These are phyloP conservation scores for Verticillium alfalfae DNA, from an alignment of 2,329 filamentous ascomycete genomes.

Conservation along the genomic window DNA sequence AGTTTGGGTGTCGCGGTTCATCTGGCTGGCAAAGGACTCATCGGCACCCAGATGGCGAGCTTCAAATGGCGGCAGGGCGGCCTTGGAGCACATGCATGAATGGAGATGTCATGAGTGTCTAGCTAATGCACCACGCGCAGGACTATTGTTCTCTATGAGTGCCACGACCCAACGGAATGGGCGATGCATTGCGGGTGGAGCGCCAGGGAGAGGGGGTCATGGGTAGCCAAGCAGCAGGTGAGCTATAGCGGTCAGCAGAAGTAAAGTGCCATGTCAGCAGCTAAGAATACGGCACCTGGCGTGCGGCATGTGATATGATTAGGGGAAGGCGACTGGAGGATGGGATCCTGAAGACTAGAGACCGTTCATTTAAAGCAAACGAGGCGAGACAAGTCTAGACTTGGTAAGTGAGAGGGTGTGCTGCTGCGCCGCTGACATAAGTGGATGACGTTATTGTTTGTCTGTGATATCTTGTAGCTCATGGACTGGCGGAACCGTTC, in stretches of 20 bases:
- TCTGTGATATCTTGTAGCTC: too few relatives aligned
- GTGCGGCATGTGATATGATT: background rate
- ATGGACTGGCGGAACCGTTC: too few relatives aligned
- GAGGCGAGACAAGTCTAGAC: background rate
- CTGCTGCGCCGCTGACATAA: background rate
- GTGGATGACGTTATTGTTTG: background rate
- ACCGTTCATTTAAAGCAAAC: background rate
- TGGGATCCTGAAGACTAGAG: background rate
- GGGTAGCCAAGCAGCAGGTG: background rate
- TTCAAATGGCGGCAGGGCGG: conserved; percentile 3
- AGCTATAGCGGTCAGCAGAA: background rate
- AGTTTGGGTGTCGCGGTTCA: too few relatives aligned
- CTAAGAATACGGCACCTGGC: background rate
- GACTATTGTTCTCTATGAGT: conserved; percentile 11
- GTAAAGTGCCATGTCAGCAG: background rate
- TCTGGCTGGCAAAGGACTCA: too few relatives aligned
- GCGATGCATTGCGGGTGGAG: background rate
- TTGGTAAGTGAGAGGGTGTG: background rate
- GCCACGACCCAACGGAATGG: conserved; percentile 2
- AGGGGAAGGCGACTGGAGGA: conserved; percentile 1
- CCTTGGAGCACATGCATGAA: conserved; percentile 1
- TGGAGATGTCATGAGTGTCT: background rate
- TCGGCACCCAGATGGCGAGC: too few relatives aligned
- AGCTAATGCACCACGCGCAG: background rate
- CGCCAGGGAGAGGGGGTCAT: background rate